These are phyloP conservation scores for Rhypophila decipiens DNA, from an alignment of 495 filamentous ascomycete species.

Conservation along the genomic window DNA sequence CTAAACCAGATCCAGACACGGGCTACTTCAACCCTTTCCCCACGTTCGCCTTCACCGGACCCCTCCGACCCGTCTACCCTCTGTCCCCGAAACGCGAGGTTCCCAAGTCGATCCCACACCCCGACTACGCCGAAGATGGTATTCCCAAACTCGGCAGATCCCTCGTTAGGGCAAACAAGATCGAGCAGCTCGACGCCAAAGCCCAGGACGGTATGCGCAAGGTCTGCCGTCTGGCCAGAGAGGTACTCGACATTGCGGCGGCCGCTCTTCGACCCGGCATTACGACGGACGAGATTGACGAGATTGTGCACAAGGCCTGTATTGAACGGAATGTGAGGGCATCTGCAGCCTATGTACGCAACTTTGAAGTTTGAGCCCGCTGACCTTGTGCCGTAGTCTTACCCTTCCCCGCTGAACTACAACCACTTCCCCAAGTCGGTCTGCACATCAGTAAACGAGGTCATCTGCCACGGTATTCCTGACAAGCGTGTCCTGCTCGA, in stretches of 20 bases:
- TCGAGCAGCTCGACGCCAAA: slow-evolving; percentile 71
- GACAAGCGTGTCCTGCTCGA: slow-evolving; percentile 72
- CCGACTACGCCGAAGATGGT: slow-evolving; percentile 80
- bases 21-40: slow-evolving; percentile 89
- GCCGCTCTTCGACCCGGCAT: slow-evolving; percentile 75
- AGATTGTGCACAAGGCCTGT: slow-evolving; percentile 92
- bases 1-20: slow-evolving; percentile 84
- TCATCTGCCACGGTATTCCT: slow-evolving; percentile 92
- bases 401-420: slow-evolving; percentile 96
- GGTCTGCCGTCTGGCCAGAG: slow-evolving; percentile 80
- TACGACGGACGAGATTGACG: slow-evolving; percentile 94
- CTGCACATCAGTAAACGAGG: slow-evolving; percentile 92
- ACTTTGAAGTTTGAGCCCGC: background rate
- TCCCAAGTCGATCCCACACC: slow-evolving; percentile 73
- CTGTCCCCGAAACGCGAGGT: slow-evolving; percentile 67
- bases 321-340: slow-evolving; percentile 76
- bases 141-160: slow-evolving; percentile 73
- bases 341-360: background rate
- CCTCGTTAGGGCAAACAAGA: slow-evolving; percentile 63
- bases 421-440: slow-evolving; percentile 95
- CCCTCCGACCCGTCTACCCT: slow-evolving; percentile 82
- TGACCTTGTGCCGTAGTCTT: slow-evolving; percentile 58
- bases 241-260: slow-evolving; percentile 90
- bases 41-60: slow-evolving; percentile 70
- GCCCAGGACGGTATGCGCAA: slow-evolving; percentile 83